Evolutionary conservation across 768 basidiomycete species (phyloP).

Genomic region (Trametopsis cervina): DNA sequence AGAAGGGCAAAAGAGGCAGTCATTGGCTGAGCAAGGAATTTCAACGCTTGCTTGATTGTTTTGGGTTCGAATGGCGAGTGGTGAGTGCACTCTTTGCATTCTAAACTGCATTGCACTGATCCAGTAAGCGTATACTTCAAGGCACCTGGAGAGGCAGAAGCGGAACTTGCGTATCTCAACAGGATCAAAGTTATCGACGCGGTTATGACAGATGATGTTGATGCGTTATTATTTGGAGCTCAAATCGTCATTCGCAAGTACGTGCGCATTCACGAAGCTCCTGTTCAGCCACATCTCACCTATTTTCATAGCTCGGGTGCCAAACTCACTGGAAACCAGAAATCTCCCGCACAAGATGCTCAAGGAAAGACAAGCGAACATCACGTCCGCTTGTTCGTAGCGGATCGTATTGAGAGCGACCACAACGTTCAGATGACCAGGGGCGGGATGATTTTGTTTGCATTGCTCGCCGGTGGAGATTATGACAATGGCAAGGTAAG

Average conservation of each 20-base stretch:
- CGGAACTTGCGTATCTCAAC: conserved; percentile 40
- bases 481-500: conserved; percentile 23
- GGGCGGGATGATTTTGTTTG: conserved; percentile 28
- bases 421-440: conserved; percentile 20
- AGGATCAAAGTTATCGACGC: conserved; percentile 33
- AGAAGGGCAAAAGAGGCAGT: conserved; percentile 19
- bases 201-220: conserved; percentile 42
- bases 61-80: conserved; percentile 25
- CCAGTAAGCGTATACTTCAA: too few species aligned
- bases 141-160: conserved; percentile 44
- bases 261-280: conserved; percentile 8
- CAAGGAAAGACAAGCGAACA: conserved; percentile 20
- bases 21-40: conserved; percentile 17
- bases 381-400: conserved; percentile 20
- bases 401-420: conserved; percentile 18
- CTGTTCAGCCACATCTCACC: neutral
- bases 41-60: conserved; percentile 18
- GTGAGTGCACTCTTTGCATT: conserved; percentile 9
- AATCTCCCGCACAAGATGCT: conserved; percentile 19
- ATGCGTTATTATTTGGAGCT: conserved; percentile 42
- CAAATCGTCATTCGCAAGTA: conserved; percentile 35
- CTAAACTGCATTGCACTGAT: neutral
- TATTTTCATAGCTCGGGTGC: conserved; percentile 13
- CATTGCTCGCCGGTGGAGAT: conserved; percentile 29
- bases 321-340: conserved; percentile 21